Conservation (phyloP, 768 basidiomycete genomes). For the Suillus subalutaceus region DNA sequence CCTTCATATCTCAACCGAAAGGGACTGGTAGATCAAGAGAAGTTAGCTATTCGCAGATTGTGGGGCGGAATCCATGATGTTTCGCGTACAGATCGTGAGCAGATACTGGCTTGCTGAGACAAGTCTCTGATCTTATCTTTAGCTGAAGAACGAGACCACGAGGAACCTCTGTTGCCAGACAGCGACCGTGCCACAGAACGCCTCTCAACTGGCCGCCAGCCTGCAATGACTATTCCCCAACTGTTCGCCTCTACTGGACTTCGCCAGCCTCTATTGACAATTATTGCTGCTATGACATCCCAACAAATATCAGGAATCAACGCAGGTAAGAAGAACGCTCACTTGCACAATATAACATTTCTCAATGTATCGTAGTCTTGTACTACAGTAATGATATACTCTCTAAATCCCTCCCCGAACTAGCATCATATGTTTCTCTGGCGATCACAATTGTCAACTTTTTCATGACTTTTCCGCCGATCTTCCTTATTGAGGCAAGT, state of each 20-base stretch:
- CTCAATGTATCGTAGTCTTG: conserved; percentile 53
- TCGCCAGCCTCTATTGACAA: conserved; percentile 62
- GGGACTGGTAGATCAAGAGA: conserved; percentile 53
- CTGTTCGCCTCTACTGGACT: conserved; percentile 56
- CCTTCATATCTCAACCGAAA: conserved; percentile 65
- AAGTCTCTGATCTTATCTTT: not conserved
- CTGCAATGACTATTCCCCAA: conserved; percentile 52
- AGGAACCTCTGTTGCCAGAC: conserved; percentile 31
- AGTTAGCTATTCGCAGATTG: conserved; percentile 45
- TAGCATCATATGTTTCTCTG: conserved; percentile 82
- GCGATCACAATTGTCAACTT: conserved; percentile 87
- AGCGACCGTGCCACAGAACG: conserved; percentile 20
- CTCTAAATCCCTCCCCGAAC: conserved; percentile 72
- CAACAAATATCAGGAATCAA: conserved; percentile 87
- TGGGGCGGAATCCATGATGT: conserved; percentile 50
- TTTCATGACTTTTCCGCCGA: conserved; percentile 74
- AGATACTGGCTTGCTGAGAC: not conserved
- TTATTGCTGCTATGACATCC: conserved; percentile 71
- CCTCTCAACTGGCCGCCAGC: conserved; percentile 27
- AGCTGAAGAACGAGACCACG: conserved; percentile 29
- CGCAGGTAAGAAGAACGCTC: conserved; percentile 49
- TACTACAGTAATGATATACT: conserved; percentile 93
- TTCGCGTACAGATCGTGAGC: conserved; percentile 29
- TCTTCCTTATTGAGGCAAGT: conserved; percentile 80
- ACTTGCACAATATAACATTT: not conserved